Conservation (phyloP, 805 yeast species). For the Saccharomycopsis sp. region DNA sequence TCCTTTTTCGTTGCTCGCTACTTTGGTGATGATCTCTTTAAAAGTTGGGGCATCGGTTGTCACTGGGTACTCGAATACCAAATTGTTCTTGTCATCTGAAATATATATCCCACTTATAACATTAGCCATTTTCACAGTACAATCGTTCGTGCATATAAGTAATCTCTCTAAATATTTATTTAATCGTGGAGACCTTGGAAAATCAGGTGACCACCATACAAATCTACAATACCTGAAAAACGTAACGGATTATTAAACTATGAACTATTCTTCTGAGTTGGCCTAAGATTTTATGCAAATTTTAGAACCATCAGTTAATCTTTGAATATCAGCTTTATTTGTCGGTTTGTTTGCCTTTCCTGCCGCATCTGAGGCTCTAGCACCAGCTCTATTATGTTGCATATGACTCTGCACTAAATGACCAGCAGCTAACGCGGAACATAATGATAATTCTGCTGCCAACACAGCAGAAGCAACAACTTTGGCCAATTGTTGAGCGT, state of each 20-base stretch:
- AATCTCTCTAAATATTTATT: no score
- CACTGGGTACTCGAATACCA: constrained; percentile 33
- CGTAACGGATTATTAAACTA: neutral
- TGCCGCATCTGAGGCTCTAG: constrained; percentile 34
- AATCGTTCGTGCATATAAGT: no score
- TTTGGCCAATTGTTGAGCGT: constrained; percentile 88
- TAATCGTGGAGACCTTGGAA: no score
- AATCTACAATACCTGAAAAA: no score
- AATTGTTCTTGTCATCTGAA: constrained; percentile 34
- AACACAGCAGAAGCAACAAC: constrained; percentile 91
- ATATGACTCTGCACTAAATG: constrained; percentile 96
- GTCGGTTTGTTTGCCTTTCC: constrained; percentile 26
- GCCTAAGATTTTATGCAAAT: constrained; percentile 59
- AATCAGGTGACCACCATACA: no score
- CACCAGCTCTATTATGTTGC: constrained; percentile 80
- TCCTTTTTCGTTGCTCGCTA: constrained; percentile 15
- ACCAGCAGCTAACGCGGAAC: constrained; percentile 97
- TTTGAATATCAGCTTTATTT: constrained; percentile 32
- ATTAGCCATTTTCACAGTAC: constrained; percentile 11
- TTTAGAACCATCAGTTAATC: constrained; percentile 65
- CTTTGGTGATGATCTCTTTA: constrained; percentile 26
- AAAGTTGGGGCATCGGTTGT: constrained; percentile 29
- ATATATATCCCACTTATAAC: constrained; percentile 26
- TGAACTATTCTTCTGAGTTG: neutral
- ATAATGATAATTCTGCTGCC: constrained; percentile 91